Percentiles rank a stretch among this genome's conserved stretches.
These are phyloP conservation scores for Lasiodiplodia hormozganensis DNA, from an alignment of 2,329 filamentous ascomycete genomes.

Conservation along the genomic window DNA sequence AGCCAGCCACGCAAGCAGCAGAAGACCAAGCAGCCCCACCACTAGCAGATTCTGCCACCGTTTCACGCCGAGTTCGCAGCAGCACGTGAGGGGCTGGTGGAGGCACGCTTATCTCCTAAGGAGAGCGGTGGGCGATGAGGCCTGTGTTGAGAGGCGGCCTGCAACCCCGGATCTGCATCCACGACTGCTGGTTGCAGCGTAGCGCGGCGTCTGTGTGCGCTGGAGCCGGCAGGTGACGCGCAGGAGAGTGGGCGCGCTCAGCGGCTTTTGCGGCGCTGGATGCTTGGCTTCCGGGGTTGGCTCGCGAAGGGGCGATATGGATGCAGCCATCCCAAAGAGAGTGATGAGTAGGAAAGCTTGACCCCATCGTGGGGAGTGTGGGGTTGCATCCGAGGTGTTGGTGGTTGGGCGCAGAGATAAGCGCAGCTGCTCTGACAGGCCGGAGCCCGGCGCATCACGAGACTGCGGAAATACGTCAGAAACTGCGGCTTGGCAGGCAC, in stretches of 20 bases:
- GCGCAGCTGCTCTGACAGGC: slow-evolving; percentile 16
- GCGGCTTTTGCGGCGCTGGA: slow-evolving; percentile 15
- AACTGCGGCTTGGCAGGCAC: too few species aligned
- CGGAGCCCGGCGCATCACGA: slow-evolving; percentile 9
- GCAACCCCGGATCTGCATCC: slow-evolving; percentile 14
- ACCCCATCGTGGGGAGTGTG: neutral
- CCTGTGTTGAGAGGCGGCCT: neutral
- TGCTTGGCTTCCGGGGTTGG: slow-evolving; percentile 11
- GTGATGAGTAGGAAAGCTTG: neutral
- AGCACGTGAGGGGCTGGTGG: slow-evolving; percentile 10
- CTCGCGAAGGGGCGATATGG: neutral
- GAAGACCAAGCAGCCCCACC: neutral
- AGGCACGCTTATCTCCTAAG: slow-evolving; percentile 3
- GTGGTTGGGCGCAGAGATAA: neutral
- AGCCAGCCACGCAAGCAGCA: slow-evolving; percentile 16
- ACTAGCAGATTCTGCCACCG: neutral
- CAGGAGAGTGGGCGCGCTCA: slow-evolving; percentile 9
- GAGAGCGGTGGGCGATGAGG: slow-evolving; percentile 14
- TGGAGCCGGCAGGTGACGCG: slow-evolving; percentile 10
- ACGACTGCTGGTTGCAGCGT: slow-evolving; percentile 18
- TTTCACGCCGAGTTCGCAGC: neutral
- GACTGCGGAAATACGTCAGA: neutral
- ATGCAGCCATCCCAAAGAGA: neutral
- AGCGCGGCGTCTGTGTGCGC: neutral
- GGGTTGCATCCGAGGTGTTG: slow-evolving; percentile 16